Evolutionary conservation across 2,329 filamentous ascomycete species (phyloP).

Genomic region (Aspergillus melleus): DNA sequence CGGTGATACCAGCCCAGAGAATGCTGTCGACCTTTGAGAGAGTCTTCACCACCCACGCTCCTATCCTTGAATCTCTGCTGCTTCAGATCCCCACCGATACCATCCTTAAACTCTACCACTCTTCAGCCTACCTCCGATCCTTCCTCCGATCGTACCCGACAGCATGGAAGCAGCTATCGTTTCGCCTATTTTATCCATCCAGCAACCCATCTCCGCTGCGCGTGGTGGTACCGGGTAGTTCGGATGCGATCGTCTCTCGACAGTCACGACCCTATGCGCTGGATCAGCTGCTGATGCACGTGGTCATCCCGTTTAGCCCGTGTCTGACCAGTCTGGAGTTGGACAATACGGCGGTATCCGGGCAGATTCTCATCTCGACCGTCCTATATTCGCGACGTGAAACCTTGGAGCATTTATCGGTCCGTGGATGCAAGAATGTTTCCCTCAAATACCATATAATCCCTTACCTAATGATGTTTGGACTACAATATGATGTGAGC

Average conservation of each 20-base stretch:
- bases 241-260: conserved; percentile 39
- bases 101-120: conserved; percentile 60
- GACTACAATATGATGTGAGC: conserved; percentile 45
- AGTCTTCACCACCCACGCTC: conserved; percentile 57
- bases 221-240: conserved; percentile 33
- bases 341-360: conserved; percentile 62
- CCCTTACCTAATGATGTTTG: conserved; percentile 55
- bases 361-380: conserved; percentile 55
- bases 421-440: conserved; percentile 64
- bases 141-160: conserved; percentile 59
- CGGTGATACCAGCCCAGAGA: conserved; percentile 25
- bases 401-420: conserved; percentile 59
- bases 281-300: conserved; percentile 57
- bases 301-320: conserved; percentile 57
- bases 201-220: conserved; percentile 33
- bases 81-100: conserved; percentile 57
- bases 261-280: conserved; percentile 60
- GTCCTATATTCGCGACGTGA: conserved; percentile 56
- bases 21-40: conserved; percentile 53
- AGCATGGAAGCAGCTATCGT: conserved; percentile 62
- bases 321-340: conserved; percentile 59
- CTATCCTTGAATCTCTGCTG: conserved; percentile 60
- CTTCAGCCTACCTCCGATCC: conserved; percentile 54
- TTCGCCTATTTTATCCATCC: conserved; percentile 51
- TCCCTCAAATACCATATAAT: conserved; percentile 65